Evolutionary conservation across 352 stramenopile genomes (phyloP).

Genomic region (Globisporangium cylindrosporum): DNA sequence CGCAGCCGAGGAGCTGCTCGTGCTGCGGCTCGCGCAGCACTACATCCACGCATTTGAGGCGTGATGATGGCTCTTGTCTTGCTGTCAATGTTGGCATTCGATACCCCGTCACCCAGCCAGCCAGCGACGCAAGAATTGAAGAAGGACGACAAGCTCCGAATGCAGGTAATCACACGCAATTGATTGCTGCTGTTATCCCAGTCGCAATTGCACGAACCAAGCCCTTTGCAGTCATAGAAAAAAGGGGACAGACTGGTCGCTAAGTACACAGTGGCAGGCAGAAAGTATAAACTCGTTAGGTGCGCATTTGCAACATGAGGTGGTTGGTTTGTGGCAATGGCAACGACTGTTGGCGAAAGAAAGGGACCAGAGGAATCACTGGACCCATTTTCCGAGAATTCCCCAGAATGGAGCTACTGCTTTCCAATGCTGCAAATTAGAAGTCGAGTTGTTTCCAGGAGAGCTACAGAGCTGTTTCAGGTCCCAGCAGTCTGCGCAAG

Average conservation of each 20-base stretch:
- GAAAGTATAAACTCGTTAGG: neutral
- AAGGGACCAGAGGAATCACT: neutral
- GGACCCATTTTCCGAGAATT: neutral
- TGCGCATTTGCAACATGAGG: neutral
- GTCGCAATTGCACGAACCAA: neutral
- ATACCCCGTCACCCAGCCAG: no score
- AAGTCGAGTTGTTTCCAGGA: no score
- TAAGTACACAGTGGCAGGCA: neutral
- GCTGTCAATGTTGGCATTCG: neutral
- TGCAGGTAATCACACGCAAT: neutral
- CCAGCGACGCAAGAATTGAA: no score
- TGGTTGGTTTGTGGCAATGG: neutral
- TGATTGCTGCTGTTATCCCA: neutral
- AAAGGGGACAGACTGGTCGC: neutral
- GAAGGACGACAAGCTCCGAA: no score
- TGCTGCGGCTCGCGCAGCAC: conserved; percentile 6
- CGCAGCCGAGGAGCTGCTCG: conserved; percentile 8
- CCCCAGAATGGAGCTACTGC: no score
- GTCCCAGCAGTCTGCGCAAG: no score
- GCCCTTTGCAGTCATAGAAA: neutral
- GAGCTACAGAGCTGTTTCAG: no score
- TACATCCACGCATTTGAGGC: conserved; percentile 5
- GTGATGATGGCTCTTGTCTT: neutral
- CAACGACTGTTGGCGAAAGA: neutral
- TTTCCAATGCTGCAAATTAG: no score